phyloP scores from a whole-genome alignment of 495 filamentous ascomycete species.

The Oidiodendron maius region DNA sequence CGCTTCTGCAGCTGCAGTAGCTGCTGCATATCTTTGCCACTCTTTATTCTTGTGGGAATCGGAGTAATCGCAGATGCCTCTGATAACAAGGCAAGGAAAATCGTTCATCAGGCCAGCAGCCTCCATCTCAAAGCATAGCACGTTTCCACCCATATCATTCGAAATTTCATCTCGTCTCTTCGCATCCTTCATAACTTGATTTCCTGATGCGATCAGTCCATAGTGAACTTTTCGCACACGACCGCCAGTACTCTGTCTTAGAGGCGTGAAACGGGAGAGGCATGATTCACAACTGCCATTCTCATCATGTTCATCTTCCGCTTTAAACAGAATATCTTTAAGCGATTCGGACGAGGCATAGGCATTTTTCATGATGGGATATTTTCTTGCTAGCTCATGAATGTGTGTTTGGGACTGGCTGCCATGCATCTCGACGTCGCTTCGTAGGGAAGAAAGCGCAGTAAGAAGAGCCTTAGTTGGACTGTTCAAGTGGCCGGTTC shows the following conservation, averaged over 20 bases:
- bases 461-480: not conserved
- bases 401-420: not conserved
- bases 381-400: not conserved
- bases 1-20: conserved; percentile 20
- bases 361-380: not conserved
- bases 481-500: conserved; percentile 20
- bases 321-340: not conserved
- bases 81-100: conserved; percentile 29
- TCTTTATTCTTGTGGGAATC: conserved; percentile 29
- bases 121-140: no score
- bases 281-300: not conserved
- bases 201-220: not conserved
- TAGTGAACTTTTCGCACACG: not conserved
- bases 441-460: not conserved
- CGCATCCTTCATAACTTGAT: not conserved
- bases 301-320: not conserved
- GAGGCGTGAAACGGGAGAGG: no score
- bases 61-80: conserved; percentile 31
- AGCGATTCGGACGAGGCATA: not conserved
- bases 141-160: conserved; percentile 33
- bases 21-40: conserved; percentile 29
- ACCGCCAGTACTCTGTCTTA: not conserved
- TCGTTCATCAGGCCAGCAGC: conserved; percentile 22
- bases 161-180: conserved; percentile 3
- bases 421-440: not conserved